Evolutionary conservation across 2,329 filamentous ascomycete species (phyloP).

Genomic region (Diaporthe ampelina): DNA sequence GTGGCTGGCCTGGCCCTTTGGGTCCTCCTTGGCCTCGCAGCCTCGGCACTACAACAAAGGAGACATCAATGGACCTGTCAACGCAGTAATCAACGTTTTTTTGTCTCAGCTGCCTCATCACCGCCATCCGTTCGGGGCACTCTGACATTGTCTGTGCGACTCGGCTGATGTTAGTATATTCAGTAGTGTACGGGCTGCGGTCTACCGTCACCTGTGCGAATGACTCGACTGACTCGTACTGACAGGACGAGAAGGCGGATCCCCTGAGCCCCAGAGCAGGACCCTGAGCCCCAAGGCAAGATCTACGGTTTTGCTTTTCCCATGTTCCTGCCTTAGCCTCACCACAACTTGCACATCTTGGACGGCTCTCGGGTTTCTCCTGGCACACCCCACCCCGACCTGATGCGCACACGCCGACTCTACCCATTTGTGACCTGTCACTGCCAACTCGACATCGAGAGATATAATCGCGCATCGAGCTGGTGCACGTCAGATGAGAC

Average conservation of each 20-base stretch:
- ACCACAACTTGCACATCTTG: not conserved
- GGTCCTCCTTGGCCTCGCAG: too few species aligned
- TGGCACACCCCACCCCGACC: not conserved
- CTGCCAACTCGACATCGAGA: not conserved
- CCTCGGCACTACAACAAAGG: not conserved
- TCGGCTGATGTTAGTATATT: not conserved
- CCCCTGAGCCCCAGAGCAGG: not conserved
- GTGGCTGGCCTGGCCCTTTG: not conserved
- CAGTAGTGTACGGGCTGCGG: not conserved
- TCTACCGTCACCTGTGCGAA: not conserved
- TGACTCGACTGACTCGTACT: slow-evolving; percentile 10
- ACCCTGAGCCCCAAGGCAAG: slow-evolving; percentile 3
- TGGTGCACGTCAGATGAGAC: not conserved
- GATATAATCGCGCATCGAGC: not conserved
- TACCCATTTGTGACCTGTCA: not conserved
- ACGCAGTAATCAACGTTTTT: not conserved
- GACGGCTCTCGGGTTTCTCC: not conserved
- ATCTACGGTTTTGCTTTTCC: slow-evolving; percentile 17
- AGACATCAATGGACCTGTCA: not conserved
- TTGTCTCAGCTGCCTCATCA: not conserved
- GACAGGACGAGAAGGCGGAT: not conserved
- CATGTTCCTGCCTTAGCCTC: slow-evolving; percentile 32
- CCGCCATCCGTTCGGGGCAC: not conserved
- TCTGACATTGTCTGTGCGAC: not conserved
- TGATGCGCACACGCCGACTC: slow-evolving; percentile 12